Base-by-base conservation (phyloP, 768 basidiomycete species). In the Tephrocybe sp. region DNA sequence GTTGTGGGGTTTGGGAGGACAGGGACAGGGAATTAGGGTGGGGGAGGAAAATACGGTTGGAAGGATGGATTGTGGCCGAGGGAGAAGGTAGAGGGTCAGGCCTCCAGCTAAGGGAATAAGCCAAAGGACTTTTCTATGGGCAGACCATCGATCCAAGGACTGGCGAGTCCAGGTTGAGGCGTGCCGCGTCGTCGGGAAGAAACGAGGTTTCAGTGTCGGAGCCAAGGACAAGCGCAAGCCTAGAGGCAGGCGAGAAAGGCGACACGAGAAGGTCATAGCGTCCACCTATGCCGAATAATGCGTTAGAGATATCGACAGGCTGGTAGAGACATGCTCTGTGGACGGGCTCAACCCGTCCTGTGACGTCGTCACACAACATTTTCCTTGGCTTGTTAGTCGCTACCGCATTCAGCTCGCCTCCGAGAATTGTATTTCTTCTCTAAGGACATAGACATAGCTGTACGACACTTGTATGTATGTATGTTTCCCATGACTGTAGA, bases 31-130 rank as follows among this genome's bases (percentile, higher is more conserved):
- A 54, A 79, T 75, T 44, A 78, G 55, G 46, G 69, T 66, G 4
- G 77, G 71, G 16, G 74, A 75, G 0, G 80, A 68, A 57, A 87
- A 78, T 39, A 85, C 58, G 56, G 70, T 64, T 32, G 78, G 67
- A 47, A 76, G 63, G 43, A 73, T 63, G 38, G 76, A 68, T 39
- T 71, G 64, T 42, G 69, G 73, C 38, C 62, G 47, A 28, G 83
- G 73, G 53, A 73, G 63, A 37, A 79, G 64, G 56, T 72, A 84
- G 16, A 87, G 59, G 13, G 69, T 62, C 22, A 83, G 55, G 18
- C 83, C 85, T 22, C 81, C 83, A 4, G 74, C 72, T 3, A 84
- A 55, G 0, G 87, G 85, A 25, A 80, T 55, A 11, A 82, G 59
- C 84, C 83, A 87, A 44, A 82, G 62, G 45, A 67, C 55, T 53